These are phyloP conservation scores for Trichoderma lentiforme DNA, from an alignment of 2,329 filamentous ascomycete species.

Conservation along the genomic window DNA sequence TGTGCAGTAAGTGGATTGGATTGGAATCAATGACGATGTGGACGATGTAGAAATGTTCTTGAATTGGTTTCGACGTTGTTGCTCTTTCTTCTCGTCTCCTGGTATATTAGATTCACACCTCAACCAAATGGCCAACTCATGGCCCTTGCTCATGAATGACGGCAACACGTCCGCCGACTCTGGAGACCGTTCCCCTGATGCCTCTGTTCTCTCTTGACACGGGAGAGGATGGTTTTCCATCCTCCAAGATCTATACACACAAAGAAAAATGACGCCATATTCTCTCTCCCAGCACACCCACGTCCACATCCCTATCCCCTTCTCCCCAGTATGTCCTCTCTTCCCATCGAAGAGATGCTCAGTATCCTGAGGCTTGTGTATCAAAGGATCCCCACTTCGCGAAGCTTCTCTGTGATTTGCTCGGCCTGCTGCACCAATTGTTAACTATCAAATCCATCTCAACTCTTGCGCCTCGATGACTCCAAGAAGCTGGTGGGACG, in stretches of 20 bases:
- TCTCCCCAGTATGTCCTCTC: constrained; percentile 29
- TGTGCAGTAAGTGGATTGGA: neutral
- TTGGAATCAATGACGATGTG: neutral
- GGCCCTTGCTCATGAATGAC: neutral
- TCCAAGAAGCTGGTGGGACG: constrained; percentile 12
- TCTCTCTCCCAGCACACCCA: constrained; percentile 23
- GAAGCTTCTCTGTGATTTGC: constrained; percentile 29
- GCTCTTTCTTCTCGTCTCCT: neutral
- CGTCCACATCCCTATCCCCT: constrained; percentile 19
- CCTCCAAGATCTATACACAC: constrained; percentile 45
- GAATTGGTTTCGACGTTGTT: neutral
- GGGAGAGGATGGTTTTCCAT: constrained; percentile 42
- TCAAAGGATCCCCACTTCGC: constrained; percentile 31
- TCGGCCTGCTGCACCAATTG: constrained; percentile 26
- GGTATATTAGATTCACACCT: constrained; percentile 2
- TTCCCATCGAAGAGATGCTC: constrained; percentile 35
- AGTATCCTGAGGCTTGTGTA: constrained; percentile 28
- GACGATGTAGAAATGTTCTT: neutral
- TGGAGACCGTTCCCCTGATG: neutral
- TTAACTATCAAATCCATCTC: constrained; percentile 29
- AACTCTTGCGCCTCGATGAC: constrained; percentile 2
- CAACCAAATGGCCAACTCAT: neutral
- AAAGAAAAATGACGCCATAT: constrained; percentile 29
- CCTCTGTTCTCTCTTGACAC: constrained; percentile 37
- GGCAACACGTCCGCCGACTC: neutral